Evolutionary conservation across 768 basidiomycete genomes (phyloP).

Genomic region (Trametes sanguinea): DNA sequence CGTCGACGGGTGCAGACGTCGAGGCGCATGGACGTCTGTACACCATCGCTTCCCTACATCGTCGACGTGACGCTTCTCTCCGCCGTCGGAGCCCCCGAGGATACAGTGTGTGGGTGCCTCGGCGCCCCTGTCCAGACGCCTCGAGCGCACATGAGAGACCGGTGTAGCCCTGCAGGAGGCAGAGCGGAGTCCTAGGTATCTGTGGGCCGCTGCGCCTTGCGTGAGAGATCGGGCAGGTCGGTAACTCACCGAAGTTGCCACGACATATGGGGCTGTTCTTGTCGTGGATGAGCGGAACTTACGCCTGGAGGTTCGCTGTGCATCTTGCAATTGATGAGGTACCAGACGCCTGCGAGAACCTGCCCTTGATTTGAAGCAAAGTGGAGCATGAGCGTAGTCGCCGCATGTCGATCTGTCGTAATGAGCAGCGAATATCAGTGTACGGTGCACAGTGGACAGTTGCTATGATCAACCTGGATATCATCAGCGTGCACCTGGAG

Average conservation of each 20-base stretch:
- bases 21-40: neutral
- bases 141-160: neutral
- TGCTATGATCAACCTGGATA: neutral
- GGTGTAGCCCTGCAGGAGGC: no score
- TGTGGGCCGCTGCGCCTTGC: no score
- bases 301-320: no score
- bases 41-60: neutral
- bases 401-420: slow-evolving; percentile 1
- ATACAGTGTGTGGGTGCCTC: neutral
- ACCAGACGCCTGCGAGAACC: no score
- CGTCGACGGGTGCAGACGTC: neutral
- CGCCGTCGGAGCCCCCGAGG: neutral
- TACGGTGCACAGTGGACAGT: neutral
- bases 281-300: no score
- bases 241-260: neutral
- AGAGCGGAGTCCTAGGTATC: no score
- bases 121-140: neutral
- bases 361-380: no score
- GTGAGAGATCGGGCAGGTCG: neutral
- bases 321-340: no score
- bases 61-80: neutral
- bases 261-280: neutral
- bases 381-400: no score
- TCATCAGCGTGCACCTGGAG: neutral
- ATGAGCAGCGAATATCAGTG: neutral